Percentiles rank a stretch among this genome's conserved stretches.
These are phyloP conservation scores for Avena atlantica DNA, from an alignment of 176 grass and related monocot genomes.

Conservation along the genomic window DNA sequence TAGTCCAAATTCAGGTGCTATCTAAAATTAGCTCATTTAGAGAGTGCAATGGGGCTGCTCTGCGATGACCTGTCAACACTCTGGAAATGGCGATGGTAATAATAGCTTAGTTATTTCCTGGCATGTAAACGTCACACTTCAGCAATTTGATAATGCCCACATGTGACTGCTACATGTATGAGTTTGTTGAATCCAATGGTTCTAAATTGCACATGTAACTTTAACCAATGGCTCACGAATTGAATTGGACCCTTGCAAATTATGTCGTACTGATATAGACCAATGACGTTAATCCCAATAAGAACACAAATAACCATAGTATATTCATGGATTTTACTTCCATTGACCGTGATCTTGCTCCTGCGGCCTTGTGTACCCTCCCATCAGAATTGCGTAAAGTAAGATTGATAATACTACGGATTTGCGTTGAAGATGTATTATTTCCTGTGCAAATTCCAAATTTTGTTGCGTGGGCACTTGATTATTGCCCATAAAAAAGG, in stretches of 20 bases:
- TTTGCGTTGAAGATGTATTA: background rate
- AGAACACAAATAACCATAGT: background rate
- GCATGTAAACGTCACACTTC: constrained; percentile 3
- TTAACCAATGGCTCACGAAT: background rate
- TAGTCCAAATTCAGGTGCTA: background rate
- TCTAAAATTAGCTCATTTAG: background rate
- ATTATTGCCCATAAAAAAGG: background rate
- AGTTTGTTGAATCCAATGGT: background rate
- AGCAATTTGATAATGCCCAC: background rate
- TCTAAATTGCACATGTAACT: background rate
- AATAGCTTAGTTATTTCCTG: background rate
- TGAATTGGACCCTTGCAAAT: background rate
- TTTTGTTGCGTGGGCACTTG: background rate
- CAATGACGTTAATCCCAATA: background rate
- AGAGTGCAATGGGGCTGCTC: background rate
- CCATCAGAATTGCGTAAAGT: background rate
- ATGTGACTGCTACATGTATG: background rate
- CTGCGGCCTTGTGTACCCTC: background rate
- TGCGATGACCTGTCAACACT: background rate
- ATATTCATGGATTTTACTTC: background rate
- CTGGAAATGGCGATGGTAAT: background rate
- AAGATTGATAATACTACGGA: background rate
- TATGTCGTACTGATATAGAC: background rate
- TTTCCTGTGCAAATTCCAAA: background rate
- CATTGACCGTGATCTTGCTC: background rate